Evolutionary conservation across 2,329 filamentous ascomycete genomes (phyloP).

Genomic region (Alternaria brassicicola): DNA sequence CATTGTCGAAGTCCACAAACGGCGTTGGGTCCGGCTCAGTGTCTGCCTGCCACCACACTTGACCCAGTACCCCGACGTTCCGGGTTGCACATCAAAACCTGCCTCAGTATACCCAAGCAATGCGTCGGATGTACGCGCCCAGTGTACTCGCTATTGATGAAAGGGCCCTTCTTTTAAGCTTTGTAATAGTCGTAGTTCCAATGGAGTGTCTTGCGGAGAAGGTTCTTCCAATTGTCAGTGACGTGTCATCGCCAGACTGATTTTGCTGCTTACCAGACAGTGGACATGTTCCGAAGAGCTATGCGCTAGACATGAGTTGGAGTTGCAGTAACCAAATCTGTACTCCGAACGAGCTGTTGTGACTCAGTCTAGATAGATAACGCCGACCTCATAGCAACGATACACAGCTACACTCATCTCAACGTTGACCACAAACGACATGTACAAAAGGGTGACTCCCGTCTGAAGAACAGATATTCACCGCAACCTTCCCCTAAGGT

Average conservation of each 20-base stretch:
- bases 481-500: not conserved
- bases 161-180: constrained; percentile 57
- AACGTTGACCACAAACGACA: not conserved
- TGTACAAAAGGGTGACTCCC: constrained; percentile 16
- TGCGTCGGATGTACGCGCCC: constrained; percentile 63
- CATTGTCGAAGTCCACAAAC: constrained; percentile 68
- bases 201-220: constrained; percentile 63
- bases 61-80: constrained; percentile 65
- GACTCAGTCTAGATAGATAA: not conserved
- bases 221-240: constrained; percentile 53
- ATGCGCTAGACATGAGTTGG: not conserved
- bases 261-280: constrained; percentile 56
- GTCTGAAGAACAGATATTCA: not conserved
- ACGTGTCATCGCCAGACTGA: not conserved
- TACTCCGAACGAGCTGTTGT: not conserved
- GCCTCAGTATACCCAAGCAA: constrained; percentile 66
- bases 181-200: constrained; percentile 67
- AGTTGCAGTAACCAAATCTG: not conserved
- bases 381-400: not conserved
- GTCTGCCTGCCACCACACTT: constrained; percentile 62
- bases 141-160: constrained; percentile 62
- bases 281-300: constrained; percentile 54
- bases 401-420: not conserved
- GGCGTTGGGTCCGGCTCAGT: constrained; percentile 54
- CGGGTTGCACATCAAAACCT: constrained; percentile 67